Base-by-base conservation (phyloP, 2,329 filamentous ascomycete species). In the Daldinia eschscholtzii region DNA sequence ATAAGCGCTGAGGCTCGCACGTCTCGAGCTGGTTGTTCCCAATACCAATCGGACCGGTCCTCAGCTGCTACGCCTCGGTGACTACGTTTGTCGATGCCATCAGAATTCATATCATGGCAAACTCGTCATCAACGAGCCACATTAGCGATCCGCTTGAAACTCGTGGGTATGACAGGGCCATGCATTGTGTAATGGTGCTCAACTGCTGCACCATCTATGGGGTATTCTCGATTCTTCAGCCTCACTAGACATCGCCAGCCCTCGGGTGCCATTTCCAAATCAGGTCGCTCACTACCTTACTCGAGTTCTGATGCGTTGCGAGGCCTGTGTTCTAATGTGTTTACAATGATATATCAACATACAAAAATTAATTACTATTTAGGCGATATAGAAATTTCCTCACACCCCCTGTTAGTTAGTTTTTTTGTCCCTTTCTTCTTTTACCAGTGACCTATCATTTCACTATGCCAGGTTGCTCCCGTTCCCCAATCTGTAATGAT, bases 31-130 rank as follows among this genome's bases (percentile, higher is more conserved):
- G 37, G 35, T 20, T 42, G 23, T 57, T 42, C 57, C 50, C 62
- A 52, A 46, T 63, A 56, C 39, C 60, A 72, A 70, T 72, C 70
- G 70, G 70, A 71, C 70, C 70, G 70, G 61, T 39, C 59, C 41
- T 71, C 55, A 67, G 69, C 65, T 60, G 57, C 62, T 23, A 64
- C 62, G 71, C 57, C 62, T 71, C 65, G 71, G 68, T 67, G 61
- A 64, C 42, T 55, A 42, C 57, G 39, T 65, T 69, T 13, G 39
- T 58, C 44, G 26, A 55, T 56, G 28, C 42, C 37, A 46, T 70
- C 58, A 50, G 33, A 53, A 52, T 55, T 28, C 46, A 63, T 61
- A 46, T 35, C 55, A 61, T 44, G 48, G 46, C 12, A 65, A 65
- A 65, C 61, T 68, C 58, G 63, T 62, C 65, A 58, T 69, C 65